phyloP scores from a whole-genome alignment of 2,329 filamentous ascomycete species.

The Acrocalymma vagum region DNA sequence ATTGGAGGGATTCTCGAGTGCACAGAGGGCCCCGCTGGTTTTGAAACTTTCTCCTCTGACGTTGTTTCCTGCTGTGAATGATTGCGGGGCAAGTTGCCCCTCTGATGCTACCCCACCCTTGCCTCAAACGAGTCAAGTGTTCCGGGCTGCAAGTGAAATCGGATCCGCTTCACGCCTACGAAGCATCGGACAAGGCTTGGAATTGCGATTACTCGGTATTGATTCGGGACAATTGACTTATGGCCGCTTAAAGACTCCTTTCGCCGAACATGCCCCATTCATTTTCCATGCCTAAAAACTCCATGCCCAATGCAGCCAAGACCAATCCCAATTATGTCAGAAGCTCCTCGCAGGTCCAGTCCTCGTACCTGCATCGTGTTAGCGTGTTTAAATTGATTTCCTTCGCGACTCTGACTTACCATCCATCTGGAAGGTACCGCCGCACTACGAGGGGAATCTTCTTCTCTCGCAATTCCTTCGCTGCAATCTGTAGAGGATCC shows the following conservation, averaged over 20 bases:
- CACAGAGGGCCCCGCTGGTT: constrained; percentile 13
- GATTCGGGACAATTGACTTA: constrained; percentile 40
- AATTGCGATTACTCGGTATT: constrained; percentile 40
- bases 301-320: constrained; percentile 44
- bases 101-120: constrained; percentile 39
- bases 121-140: constrained; percentile 31
- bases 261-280: constrained; percentile 41
- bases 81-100: constrained; percentile 41
- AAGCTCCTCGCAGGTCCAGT: constrained; percentile 98
- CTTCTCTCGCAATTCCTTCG: constrained; percentile 97
- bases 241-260: constrained; percentile 38
- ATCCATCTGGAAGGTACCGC: constrained; percentile 95
- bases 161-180: constrained; percentile 38
- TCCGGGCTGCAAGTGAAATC: constrained; percentile 30
- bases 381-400: constrained; percentile 15
- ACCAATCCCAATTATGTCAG: constrained; percentile 53
- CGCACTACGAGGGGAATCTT: constrained; percentile 97
- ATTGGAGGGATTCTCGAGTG: constrained; percentile 11
- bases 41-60: constrained; percentile 36
- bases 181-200: constrained; percentile 26
- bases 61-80: constrained; percentile 25
- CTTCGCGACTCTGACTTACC: constrained; percentile 64
- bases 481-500: constrained; percentile 94
- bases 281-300: constrained; percentile 39
- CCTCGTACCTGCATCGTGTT: constrained; percentile 77